phyloP scores from a whole-genome alignment of 345 rosid genomes.

The Eucalyptus albens region DNA sequence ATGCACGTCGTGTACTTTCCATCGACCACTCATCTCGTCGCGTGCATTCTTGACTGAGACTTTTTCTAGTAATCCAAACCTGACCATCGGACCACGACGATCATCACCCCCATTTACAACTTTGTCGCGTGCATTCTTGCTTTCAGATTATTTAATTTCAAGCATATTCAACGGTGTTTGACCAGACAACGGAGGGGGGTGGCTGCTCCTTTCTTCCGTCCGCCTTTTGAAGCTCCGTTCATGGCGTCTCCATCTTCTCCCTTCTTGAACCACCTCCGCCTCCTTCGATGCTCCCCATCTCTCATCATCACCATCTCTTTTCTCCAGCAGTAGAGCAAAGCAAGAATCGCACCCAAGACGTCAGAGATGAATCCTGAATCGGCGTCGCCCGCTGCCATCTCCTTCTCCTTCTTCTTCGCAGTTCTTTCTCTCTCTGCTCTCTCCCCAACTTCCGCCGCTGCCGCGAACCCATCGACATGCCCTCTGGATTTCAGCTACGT shows the following conservation, averaged over 20 bases:
- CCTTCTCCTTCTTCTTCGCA: background rate
- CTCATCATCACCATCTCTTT: background rate
- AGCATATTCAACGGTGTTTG: background rate
- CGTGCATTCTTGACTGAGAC: background rate
- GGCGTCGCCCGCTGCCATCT: background rate
- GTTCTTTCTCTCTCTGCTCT: background rate
- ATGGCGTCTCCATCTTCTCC: background rate
- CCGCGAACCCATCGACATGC: slow-evolving; percentile 7
- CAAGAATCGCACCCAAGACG: background rate
- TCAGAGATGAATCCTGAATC: background rate
- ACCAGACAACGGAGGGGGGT: background rate
- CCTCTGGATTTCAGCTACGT: slow-evolving; percentile 60
- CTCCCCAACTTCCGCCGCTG: background rate
- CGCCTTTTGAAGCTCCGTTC: background rate
- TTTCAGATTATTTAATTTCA: too few relatives aligned
- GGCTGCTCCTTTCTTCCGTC: background rate
- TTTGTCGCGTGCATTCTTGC: background rate
- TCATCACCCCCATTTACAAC: background rate
- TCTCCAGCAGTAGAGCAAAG: background rate
- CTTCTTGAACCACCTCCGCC: background rate
- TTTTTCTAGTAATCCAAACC: background rate
- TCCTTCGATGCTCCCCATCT: background rate
- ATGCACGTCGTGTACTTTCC: background rate
- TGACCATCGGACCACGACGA: background rate
- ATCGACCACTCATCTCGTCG: background rate